Conservation (phyloP, 2,329 filamentous ascomycete species). For the Lecanicillium sp. region DNA sequence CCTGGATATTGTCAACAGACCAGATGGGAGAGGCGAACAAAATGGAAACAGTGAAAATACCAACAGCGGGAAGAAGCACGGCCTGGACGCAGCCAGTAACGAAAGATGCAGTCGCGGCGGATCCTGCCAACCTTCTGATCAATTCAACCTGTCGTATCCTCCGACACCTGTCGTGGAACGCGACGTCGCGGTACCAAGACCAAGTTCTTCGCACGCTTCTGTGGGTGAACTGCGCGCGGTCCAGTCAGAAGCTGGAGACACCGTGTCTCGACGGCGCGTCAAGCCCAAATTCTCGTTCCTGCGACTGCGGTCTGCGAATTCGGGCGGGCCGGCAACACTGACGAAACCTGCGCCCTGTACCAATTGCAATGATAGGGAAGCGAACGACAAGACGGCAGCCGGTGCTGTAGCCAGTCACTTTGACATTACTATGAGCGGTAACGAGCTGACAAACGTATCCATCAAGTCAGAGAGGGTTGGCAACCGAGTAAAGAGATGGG, state of each 20-base stretch:
- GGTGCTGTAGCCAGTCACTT: background rate
- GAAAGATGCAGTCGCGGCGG: slow-evolving; percentile 6
- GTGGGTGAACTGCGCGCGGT: background rate
- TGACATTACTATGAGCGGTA: background rate
- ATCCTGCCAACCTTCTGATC: slow-evolving; percentile 25
- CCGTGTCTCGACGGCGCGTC: background rate
- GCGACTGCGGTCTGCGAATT: background rate
- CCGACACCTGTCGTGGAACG: slow-evolving; percentile 18
- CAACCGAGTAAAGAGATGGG: slow-evolving; percentile 29
- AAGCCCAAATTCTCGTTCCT: slow-evolving; percentile 12
- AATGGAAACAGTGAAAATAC: slow-evolving; percentile 10
- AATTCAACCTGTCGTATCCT: slow-evolving; percentile 31
- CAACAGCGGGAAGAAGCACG: background rate
- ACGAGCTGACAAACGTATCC: slow-evolving; percentile 11
- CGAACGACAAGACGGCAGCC: background rate
- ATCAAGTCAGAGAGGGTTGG: slow-evolving; percentile 19
- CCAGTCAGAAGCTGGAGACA: background rate
- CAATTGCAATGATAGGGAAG: background rate
- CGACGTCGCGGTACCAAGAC: slow-evolving; percentile 13
- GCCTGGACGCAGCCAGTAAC: slow-evolving; percentile 11
- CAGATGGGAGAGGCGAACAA: slow-evolving; percentile 14
- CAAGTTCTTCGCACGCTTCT: slow-evolving; percentile 7
- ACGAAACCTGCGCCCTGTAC: background rate
- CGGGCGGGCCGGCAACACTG: background rate
- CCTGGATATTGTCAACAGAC: slow-evolving; percentile 5